Base-by-base conservation (phyloP, 2,329 filamentous ascomycete genomes). In the Diaporthe citri region DNA sequence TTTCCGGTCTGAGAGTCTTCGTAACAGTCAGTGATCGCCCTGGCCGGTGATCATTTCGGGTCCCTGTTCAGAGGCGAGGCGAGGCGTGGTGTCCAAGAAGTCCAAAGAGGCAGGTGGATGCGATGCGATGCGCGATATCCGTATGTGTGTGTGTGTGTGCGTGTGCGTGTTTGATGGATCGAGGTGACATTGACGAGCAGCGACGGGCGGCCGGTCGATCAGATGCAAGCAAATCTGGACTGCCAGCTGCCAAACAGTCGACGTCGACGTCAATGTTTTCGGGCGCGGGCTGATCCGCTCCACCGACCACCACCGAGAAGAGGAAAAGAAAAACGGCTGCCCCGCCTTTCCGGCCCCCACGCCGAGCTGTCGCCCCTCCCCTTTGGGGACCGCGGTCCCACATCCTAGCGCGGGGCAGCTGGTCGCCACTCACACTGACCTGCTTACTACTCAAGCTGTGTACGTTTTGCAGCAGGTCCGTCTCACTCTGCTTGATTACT, bases 311-410 rank as follows among this genome's bases (percentile, higher is more conserved):
- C 55, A 31, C 20, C 13, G 17, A 62, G 57, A 22, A 39, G 13
- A 36, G 22, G 9, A 25, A 36, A n/a, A n/a, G 31, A 66, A 34
- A 51, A 62, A 10, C 6, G 22, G 15, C 7, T 75, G 74, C 74
- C 74, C 74, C 74, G 70, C 74, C 51, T 51, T 75, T 75, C 41
- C 13, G 69, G 70, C 43, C 74, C 74, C 74, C 74, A 75, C 60
- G 20, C 22, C 36, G 25, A 62, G 31, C 28, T 66, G 60, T 66
- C 22, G 55, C 8, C 31, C 12, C 56, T 10, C 56, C 56, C 17
- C 20, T 43, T 43, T 43, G 41, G 15, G 13, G 36, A 39, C 48
- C n/a, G n/a, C n/a, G 48, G 48, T 13, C 51, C 51, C 51, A 66
- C 64, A 25, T 52, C 25, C 15, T 67, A 52, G 64, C 46, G 64